Evolutionary conservation across 108 stramenopile species (phyloP), one percentile per base, ranked within the genome.

Genomic region (Tribonema minus): DNA sequence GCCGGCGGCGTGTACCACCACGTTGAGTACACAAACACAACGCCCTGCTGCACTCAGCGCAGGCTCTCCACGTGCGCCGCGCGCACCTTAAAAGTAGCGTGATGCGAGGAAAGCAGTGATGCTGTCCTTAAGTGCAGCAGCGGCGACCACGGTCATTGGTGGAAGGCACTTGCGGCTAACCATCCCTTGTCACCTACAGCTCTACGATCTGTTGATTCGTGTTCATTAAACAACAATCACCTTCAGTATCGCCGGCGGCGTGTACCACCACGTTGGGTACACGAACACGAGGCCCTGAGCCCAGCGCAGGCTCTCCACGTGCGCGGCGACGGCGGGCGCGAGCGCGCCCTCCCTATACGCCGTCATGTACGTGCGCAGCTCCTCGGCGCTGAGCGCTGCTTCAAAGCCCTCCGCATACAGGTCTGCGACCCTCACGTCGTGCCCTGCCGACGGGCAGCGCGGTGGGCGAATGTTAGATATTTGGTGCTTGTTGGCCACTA

Each of bases 231-330:
- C 39, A 7, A 70, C 41, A n/a, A 12, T 25, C 40, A 80, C 61
- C 70, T 64, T 82, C 33, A 70, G 20, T 30, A 72, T 67, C 15
- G 71, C 81, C 25, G 79, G 78, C 61, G 81, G 36, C 23, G 80
- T 71, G 36, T 81, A 82, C 81, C 81, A 82, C 81, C 81, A 82
- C 9, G 81, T 82, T 2, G 81, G 81, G 12, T 82, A 82, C 30
- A 80, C 67, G 37, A 82, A 80, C 37, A 82, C 76, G 12, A 82
- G 25, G 30, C 75, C 71, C 20, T 80, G 68, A 61, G 80, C 81
- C 81, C 81, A 82, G 72, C 65, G 34, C 1, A 82, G 71, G 32
- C 72, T 61, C 54, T 73, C 63, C 3, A 82, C 80, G 27, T 80
- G 68, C 0, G 34, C 32, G 58, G 41, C 62, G 25, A 71, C 26